A percentile compares a stretch with the other conserved stretches of the same genome.
phyloP scores from a whole-genome alignment of 2,329 filamentous ascomycete species.

The Calonectria ilicicola region DNA sequence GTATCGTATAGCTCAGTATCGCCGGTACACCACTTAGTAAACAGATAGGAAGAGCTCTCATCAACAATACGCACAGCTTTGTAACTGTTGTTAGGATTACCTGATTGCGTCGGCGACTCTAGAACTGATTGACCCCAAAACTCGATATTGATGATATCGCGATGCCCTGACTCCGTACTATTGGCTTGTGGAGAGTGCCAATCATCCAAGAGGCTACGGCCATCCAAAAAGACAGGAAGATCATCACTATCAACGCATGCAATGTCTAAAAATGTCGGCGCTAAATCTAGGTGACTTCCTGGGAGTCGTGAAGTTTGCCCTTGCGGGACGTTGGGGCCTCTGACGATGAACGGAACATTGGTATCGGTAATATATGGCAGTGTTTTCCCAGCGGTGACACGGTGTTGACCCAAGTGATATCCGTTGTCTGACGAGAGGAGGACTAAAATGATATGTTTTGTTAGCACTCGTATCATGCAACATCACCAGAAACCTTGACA shows the following conservation, averaged over 20 bases:
- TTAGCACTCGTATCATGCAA: slow-evolving; percentile 38
- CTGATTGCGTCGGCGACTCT: slow-evolving; percentile 34
- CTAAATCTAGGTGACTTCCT: slow-evolving; percentile 66
- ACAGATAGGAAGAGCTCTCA: slow-evolving; percentile 63
- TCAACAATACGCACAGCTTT: slow-evolving; percentile 62
- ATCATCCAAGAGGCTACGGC: slow-evolving; percentile 15
- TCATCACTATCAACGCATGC: slow-evolving; percentile 40
- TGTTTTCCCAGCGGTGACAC: slow-evolving; percentile 62
- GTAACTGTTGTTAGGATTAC: slow-evolving; percentile 61
- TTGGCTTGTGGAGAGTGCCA: slow-evolving; percentile 20
- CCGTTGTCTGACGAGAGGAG: slow-evolving; percentile 66
- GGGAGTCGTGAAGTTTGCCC: slow-evolving; percentile 52
- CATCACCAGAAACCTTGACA: background rate
- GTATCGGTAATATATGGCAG: slow-evolving; percentile 65
- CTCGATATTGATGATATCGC: slow-evolving; percentile 57
- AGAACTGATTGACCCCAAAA: slow-evolving; percentile 58
- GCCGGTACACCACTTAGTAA: slow-evolving; percentile 66
- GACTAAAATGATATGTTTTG: slow-evolving; percentile 52
- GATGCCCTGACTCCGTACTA: slow-evolving; percentile 29
- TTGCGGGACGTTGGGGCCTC: slow-evolving; percentile 59
- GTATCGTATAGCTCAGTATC: slow-evolving; percentile 62
- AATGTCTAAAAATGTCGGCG: slow-evolving; percentile 63
- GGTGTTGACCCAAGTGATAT: slow-evolving; percentile 65
- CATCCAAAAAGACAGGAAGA: slow-evolving; percentile 44
- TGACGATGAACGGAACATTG: slow-evolving; percentile 61